Evolutionary conservation across 495 filamentous ascomycete species (phyloP), one percentile per base, ranked within the genome.

Genomic region (Achaetomiella virescens): DNA sequence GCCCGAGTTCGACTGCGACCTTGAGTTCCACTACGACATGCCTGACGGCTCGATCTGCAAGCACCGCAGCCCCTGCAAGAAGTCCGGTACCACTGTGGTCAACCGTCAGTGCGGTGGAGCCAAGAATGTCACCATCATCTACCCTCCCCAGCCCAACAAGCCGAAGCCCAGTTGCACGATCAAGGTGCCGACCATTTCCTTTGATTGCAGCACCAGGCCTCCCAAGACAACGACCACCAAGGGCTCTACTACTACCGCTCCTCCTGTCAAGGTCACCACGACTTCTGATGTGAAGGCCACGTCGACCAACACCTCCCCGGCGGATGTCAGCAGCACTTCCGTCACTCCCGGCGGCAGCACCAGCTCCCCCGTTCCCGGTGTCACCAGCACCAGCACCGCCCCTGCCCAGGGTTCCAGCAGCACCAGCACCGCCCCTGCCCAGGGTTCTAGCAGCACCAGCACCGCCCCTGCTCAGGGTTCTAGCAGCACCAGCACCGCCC

Each of bases 21-120:
- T 96, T 51, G 81, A 91, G 70, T 88, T 95, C 72, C 78, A 87
- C 75, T 95, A 90, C 72, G 75, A 75, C 63, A 91, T 95, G 88
- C 80, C 84, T 3, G 86, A 90, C 67, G 85, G 84, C 54, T 83
- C 81, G 38, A 80, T 72, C 54, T 96, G 92, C 82, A 88, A 84
- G 70, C 84, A 90, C 69, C 82, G 78, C 37, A 74, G 79, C 52
- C 61, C 71, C 27, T 93, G 88, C 79, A 77, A 74, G 48, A 71
- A 80, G 45, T 74, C 75, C 22, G 88, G 87, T 63, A 82, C 83
- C 48, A 78, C 75, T 49, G 77, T 96, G 59, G 69, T 78, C 70
- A 96, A 96, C 77, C 81, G 76, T 56, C 90, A 96, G 76, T 97
- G 91, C 69, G 92, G 91, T 79, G 91, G 91, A 72, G 91, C 91